Conservation (phyloP, 768 basidiomycete genomes). For the Kwoniella sp. region DNA sequence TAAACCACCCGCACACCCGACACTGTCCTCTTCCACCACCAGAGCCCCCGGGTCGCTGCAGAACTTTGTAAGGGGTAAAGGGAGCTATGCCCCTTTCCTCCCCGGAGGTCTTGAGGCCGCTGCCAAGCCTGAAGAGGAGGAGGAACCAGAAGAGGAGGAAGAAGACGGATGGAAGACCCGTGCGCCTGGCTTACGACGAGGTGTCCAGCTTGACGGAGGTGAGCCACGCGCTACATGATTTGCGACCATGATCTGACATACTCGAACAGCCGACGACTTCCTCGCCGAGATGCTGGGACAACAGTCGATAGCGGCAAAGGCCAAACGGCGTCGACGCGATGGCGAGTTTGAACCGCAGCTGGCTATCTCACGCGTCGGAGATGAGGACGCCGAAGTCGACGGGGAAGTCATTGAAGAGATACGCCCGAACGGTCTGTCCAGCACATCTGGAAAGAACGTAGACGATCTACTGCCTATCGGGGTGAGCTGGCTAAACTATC, state of each 20-base stretch:
- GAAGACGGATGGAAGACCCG: constrained; percentile 57
- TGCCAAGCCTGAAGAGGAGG: constrained; percentile 26
- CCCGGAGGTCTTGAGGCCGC: constrained; percentile 85
- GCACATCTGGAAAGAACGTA: constrained; percentile 56
- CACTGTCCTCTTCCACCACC: constrained; percentile 78
- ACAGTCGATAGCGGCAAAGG: constrained; percentile 39
- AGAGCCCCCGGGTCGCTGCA: constrained; percentile 72
- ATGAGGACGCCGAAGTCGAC: constrained; percentile 28
- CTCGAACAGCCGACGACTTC: constrained; percentile 39
- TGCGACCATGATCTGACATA: neutral
- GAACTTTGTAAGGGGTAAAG: constrained; percentile 89
- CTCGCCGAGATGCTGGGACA: constrained; percentile 38
- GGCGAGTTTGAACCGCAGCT: constrained; percentile 29
- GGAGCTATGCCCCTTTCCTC: constrained; percentile 85
- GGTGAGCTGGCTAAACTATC: constrained; percentile 36
- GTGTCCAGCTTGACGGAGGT: constrained; percentile 59
- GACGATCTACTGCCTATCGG: constrained; percentile 68
- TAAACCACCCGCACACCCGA: constrained; percentile 52
- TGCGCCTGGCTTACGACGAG: constrained; percentile 78
- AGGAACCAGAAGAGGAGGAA: constrained; percentile 48
- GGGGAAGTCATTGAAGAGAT: constrained; percentile 5
- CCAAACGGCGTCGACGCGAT: constrained; percentile 41
- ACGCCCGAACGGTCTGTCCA: constrained; percentile 54
- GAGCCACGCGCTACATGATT: constrained; percentile 8
- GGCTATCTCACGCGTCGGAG: constrained; percentile 28